Conservation (phyloP, 2,329 filamentous ascomycete species). For the Curvularia eragrostidis region DNA sequence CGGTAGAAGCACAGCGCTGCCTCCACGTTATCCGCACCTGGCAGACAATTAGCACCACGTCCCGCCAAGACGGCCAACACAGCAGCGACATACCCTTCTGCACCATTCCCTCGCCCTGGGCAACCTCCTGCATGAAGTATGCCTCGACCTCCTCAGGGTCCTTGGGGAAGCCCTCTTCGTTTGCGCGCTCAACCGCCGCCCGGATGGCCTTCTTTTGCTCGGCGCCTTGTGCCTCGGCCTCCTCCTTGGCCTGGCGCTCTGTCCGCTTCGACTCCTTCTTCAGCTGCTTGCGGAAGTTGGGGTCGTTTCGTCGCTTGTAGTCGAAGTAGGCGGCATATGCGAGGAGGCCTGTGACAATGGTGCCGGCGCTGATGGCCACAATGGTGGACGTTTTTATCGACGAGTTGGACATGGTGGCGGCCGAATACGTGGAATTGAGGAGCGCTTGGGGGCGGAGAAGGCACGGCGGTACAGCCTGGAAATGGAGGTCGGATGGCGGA, state of each 20-base stretch:
- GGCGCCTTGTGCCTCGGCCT: constrained; percentile 69
- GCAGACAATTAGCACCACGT: constrained; percentile 22
- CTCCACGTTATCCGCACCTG: constrained; percentile 74
- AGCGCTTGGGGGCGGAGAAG: constrained; percentile 4
- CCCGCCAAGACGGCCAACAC: background rate
- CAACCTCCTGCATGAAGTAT: constrained; percentile 97
- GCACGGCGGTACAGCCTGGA: constrained; percentile 9
- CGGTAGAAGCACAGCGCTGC: constrained; percentile 97
- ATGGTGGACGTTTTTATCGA: constrained; percentile 56
- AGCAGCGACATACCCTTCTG: constrained; percentile 68
- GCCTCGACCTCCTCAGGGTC: constrained; percentile 92
- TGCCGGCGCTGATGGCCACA: constrained; percentile 64
- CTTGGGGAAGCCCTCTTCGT: constrained; percentile 88
- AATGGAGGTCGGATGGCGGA: constrained; percentile 18
- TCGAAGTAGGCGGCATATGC: constrained; percentile 73
- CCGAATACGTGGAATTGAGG: constrained; percentile 10
- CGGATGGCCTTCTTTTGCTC: constrained; percentile 78
- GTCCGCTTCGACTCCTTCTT: constrained; percentile 79
- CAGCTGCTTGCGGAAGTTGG: constrained; percentile 67
- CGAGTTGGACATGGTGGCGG: constrained; percentile 24
- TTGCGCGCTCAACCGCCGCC: constrained; percentile 76
- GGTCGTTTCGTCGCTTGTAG: constrained; percentile 68
- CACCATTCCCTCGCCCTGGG: constrained; percentile 82
- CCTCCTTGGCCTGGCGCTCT: constrained; percentile 73
- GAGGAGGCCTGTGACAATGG: constrained; percentile 64